Percentiles rank a stretch among this genome's conserved stretches.
These are phyloP conservation scores for Raffaelea deltoideospora DNA, from an alignment of 2,329 filamentous ascomycete genomes.

Conservation along the genomic window DNA sequence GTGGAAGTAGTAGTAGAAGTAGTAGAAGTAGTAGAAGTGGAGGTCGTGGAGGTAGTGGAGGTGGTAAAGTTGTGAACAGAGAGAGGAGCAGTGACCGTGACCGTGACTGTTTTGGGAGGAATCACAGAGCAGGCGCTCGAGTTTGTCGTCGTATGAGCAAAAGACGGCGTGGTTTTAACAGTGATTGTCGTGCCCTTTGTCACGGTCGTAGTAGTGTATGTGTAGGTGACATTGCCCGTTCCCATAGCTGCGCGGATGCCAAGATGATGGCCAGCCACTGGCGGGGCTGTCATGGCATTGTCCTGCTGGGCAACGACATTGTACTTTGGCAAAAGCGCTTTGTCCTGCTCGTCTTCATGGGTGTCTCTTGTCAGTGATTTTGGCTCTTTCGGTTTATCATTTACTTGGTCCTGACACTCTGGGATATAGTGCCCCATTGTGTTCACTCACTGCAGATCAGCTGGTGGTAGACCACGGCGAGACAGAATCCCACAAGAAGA, in stretches of 20 bases:
- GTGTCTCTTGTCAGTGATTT: no score
- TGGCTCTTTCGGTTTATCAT: no score
- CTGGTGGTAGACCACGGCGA: no score
- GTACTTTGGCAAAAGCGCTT: constrained; percentile 3
- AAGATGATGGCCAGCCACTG: constrained; percentile 5
- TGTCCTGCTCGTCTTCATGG: no score
- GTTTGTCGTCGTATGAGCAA: background rate
- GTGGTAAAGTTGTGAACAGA: background rate
- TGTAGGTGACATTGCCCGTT: constrained; percentile 13
- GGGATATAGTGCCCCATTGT: no score
- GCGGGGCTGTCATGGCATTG: constrained; percentile 4
- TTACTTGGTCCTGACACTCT: no score
- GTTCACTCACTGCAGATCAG: no score
- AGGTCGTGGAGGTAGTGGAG: no score
- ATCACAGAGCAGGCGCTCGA: background rate
- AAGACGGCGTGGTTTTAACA: constrained; percentile 2
- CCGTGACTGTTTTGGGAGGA: background rate
- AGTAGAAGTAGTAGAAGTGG: no score
- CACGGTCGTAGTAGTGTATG: constrained; percentile 11
- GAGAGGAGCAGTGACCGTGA: background rate
- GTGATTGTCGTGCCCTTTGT: constrained; percentile 7
- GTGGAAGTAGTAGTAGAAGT: no score
- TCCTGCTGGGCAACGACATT: constrained; percentile 4
- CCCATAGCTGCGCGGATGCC: constrained; percentile 4
- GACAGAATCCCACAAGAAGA: no score